Conservation (phyloP, 192 early-diverging fungal species). For the Backusella australiensis region DNA sequence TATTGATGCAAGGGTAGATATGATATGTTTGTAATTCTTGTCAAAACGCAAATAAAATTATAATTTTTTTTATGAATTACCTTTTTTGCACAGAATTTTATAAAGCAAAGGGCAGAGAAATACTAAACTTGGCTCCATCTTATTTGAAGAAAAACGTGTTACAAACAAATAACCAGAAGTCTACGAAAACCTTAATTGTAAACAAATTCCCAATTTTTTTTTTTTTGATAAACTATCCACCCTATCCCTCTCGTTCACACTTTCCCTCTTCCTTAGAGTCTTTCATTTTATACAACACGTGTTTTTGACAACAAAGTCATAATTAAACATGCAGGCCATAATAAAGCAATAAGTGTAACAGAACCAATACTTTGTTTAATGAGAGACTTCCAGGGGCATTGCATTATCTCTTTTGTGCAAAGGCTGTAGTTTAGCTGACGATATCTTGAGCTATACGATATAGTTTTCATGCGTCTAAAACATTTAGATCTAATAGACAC, state of each 20-base stretch:
- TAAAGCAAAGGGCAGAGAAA: not conserved
- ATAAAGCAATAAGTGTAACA: too few species aligned
- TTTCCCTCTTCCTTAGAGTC: not conserved
- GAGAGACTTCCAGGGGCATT: too few species aligned
- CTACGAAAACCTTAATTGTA: not conserved
- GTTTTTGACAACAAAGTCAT: too few species aligned
- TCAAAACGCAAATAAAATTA: not conserved
- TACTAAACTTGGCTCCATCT: not conserved
- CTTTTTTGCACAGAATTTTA: not conserved
- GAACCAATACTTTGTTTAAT: too few species aligned
- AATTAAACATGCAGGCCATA: too few species aligned
- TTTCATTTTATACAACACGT: not conserved
- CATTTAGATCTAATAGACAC: not conserved
- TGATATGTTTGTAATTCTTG: not conserved
- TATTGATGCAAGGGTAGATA: not conserved
- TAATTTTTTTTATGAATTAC: not conserved
- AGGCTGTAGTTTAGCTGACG: not conserved
- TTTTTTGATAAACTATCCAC: not conserved
- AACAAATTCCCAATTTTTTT: not conserved
- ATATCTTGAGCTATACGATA: not conserved
- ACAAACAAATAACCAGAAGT: not conserved
- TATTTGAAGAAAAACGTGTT: not conserved
- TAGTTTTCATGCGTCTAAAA: not conserved
- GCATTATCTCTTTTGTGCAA: too few species aligned
- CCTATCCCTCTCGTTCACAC: not conserved